Evolutionary conservation across 805 yeast genomes (phyloP).

Genomic region (Ascoidea asiatica): DNA sequence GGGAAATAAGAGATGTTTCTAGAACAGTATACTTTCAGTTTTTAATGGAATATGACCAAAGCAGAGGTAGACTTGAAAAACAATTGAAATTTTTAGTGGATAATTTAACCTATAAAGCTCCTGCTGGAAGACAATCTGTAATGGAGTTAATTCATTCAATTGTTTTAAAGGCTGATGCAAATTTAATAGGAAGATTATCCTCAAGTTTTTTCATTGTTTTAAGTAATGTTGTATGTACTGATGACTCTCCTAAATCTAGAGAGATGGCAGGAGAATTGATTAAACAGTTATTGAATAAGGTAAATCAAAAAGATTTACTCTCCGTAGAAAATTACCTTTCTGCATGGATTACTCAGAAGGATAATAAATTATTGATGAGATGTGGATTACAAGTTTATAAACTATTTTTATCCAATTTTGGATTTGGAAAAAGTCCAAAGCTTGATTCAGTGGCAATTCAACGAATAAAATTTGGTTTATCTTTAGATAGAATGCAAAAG

Average conservation of each 20-base stretch:
- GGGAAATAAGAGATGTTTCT: conserved; percentile 72
- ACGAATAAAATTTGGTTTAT: conserved; percentile 13
- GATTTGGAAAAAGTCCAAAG: conserved; percentile 22
- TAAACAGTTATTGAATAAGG: conserved; percentile 35
- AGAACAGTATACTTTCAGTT: conserved; percentile 76
- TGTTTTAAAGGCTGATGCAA: conserved; percentile 49
- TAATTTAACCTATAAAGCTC: conserved; percentile 74
- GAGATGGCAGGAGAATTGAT: conserved; percentile 67
- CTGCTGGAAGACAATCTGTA: conserved; percentile 78
- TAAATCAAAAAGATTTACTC: conserved; percentile 23
- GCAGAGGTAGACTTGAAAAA: conserved; percentile 69
- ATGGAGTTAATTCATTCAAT: conserved; percentile 74
- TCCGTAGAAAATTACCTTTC: conserved; percentile 27
- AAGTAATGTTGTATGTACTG: conserved; percentile 65
- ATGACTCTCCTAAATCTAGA: conserved; percentile 66
- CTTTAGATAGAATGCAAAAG: conserved; percentile 22
- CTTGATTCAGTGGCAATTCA: conserved; percentile 26
- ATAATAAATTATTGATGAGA: conserved; percentile 39
- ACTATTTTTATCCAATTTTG: conserved; percentile 37
- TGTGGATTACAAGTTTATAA: conserved; percentile 69
- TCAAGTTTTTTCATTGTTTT: conserved; percentile 75
- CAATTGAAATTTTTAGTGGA: conserved; percentile 71
- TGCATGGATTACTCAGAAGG: conserved; percentile 53
- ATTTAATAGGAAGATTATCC: conserved; percentile 44
- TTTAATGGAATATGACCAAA: conserved; percentile 89